These are phyloP conservation scores for Trypanosoma melophagium DNA, from an alignment of 208 protist genomes.

Conservation along the genomic window DNA sequence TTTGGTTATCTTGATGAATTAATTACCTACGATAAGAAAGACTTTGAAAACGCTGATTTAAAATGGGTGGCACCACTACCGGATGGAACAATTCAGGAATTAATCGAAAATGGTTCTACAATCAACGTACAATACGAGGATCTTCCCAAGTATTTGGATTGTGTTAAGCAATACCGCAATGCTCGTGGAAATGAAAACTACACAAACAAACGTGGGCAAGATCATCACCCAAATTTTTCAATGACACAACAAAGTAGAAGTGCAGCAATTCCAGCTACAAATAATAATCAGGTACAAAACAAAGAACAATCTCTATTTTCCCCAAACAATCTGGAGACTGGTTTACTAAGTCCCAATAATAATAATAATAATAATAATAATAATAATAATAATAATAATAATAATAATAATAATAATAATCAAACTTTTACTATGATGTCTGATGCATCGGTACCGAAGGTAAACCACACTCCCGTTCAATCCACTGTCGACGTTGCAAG, in stretches of 20 bases:
- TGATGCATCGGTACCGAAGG: neutral
- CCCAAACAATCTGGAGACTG: neutral
- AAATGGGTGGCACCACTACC: conserved; percentile 61
- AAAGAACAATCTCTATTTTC: conserved; percentile 4
- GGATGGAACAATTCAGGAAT: conserved; percentile 58
- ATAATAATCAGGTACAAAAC: neutral
- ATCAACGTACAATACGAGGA: conserved; percentile 53
- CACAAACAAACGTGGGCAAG: neutral
- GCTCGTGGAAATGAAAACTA: conserved; percentile 16
- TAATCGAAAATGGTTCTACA: conserved; percentile 56
- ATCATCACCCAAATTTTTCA: neutral
- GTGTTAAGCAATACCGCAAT: conserved; percentile 45
- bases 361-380: neutral
- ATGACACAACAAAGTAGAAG: neutral
- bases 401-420: neutral
- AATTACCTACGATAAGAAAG: conserved; percentile 28
- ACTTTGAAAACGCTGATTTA: conserved; percentile 51
- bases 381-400: neutral
- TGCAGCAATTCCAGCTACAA: conserved; percentile 6
- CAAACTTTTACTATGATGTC: neutral
- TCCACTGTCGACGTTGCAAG: neutral
- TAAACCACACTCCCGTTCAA: neutral
- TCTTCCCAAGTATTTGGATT: conserved; percentile 50
- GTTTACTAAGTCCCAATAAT: conserved; percentile 3
- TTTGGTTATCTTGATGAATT: conserved; percentile 66